phyloP scores from a whole-genome alignment of 768 basidiomycete species.

The Phallus indusiatus region DNA sequence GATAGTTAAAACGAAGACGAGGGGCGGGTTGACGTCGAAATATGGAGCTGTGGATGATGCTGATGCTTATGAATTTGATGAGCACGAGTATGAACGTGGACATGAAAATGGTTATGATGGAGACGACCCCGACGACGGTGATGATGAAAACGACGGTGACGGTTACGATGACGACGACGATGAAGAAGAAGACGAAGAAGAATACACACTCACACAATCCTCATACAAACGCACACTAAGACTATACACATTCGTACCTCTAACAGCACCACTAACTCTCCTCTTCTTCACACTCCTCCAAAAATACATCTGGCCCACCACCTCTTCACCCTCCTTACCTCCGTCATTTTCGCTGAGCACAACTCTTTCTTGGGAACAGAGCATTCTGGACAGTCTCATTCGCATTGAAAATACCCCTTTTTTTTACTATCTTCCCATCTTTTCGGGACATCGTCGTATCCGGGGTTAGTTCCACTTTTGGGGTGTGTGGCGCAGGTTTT shows the following conservation, averaged over 20 bases:
- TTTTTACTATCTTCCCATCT: slow-evolving; percentile 25
- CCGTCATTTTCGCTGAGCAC: neutral
- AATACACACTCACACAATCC: slow-evolving; percentile 1
- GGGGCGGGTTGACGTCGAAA: slow-evolving; percentile 8
- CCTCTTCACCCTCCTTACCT: neutral
- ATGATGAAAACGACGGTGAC: no score
- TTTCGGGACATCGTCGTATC: slow-evolving; percentile 22
- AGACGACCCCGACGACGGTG: slow-evolving; percentile 9
- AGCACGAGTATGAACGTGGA: slow-evolving; percentile 11
- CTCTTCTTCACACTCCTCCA: neutral
- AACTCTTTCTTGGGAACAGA: slow-evolving; percentile 47
- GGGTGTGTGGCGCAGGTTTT: slow-evolving; percentile 40
- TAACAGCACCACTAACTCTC: neutral
- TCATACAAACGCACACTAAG: neutral
- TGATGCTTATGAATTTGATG: slow-evolving; percentile 16
- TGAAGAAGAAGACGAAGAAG: slow-evolving; percentile 18
- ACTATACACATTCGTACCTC: neutral
- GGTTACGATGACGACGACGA: no score
- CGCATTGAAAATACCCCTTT: slow-evolving; percentile 41
- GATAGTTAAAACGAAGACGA: neutral
- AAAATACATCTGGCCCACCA: neutral
- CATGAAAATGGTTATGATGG: neutral
- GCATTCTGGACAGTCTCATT: slow-evolving; percentile 55
- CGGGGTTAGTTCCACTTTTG: slow-evolving; percentile 29
- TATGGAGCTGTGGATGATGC: neutral